Evolutionary conservation across 1,139 yeast species (phyloP), one percentile per base, ranked within the genome.

Genomic region (Protomyces pachydermus): DNA sequence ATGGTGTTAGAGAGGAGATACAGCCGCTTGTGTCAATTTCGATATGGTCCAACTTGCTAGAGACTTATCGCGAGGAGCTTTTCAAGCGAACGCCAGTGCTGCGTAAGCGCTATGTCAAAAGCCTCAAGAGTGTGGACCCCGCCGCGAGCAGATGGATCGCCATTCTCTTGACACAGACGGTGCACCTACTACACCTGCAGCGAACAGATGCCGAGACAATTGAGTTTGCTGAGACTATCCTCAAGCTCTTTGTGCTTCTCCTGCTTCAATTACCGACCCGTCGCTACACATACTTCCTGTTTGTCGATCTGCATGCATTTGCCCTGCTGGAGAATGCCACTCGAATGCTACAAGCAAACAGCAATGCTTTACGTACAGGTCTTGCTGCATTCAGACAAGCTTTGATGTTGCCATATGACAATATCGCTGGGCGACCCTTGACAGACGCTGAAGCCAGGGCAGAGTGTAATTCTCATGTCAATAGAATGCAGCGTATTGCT

Each of bases 361-460:
- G n/a, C 28, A 8, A 8, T 51, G 3, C 12, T 14, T 3, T 28
- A 9, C 28, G 42, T 42, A 45, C 53, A 10, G 20, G 32, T 16
- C 18, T 51, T 10, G 37, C 35, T 10, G 18, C 38, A n/a, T 35
- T 58, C 34, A 23, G 28, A 10, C 39, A 58, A n/a, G 42, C 25
- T 10, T 8, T 58, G 3, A 25, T 14, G n/a, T 9, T 51, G 5
- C 62, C 62, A 4, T 70, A 81, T 16, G 76, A 80, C 68, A 83
- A 80, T 61, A 75, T 78, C 61, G 69, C 77, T 0, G 82, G 83
- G 12, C 71, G 68, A 25, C 65, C 71, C 10, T 65, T 74, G n/a
- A 38, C 70, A 1, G 63, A 67, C 9, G 69, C 68, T 4, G 68
- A 69, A 28, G 48, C 69, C 9, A 69, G 70, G 56, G 52, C 67